phyloP scores from a whole-genome alignment of 2,329 filamentous ascomycete species.

The Tolypocladium cylindrosporum region DNA sequence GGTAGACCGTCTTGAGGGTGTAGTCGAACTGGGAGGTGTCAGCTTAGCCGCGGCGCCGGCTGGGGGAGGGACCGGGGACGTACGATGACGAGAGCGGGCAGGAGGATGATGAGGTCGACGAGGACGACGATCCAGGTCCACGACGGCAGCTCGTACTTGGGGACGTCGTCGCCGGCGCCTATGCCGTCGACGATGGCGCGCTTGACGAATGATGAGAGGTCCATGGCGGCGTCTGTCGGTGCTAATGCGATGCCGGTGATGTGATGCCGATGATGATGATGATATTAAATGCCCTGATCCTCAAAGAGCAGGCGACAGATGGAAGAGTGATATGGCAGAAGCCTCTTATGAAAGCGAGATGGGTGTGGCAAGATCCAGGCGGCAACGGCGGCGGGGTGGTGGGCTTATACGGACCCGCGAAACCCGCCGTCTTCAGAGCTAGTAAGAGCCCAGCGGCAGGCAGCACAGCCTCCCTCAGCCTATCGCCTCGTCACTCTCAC shows the following conservation, averaged over 20 bases:
- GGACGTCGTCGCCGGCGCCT: slow-evolving; percentile 7
- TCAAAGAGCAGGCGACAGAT: background rate
- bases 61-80: slow-evolving; percentile 7
- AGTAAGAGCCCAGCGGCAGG: background rate
- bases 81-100: slow-evolving; percentile 35
- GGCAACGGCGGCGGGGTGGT: background rate
- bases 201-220: slow-evolving; percentile 11
- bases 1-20: slow-evolving; percentile 39
- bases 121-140: slow-evolving; percentile 30
- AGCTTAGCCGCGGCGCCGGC: background rate
- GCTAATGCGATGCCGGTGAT: background rate
- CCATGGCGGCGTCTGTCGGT: slow-evolving; percentile 2
- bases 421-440: no score
- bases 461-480: background rate
- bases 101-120: slow-evolving; percentile 31
- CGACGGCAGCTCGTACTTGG: slow-evolving; percentile 20
- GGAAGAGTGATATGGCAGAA: background rate
- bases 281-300: background rate
- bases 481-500: no score
- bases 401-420: background rate
- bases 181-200: slow-evolving; percentile 21
- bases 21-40: slow-evolving; percentile 32
- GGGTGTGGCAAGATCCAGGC: background rate
- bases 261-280: background rate
- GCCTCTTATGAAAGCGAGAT: background rate